These are phyloP conservation scores for Sclerotinia sclerotiorum DNA, from an alignment of 2,329 filamentous ascomycete species.

Conservation along the genomic window DNA sequence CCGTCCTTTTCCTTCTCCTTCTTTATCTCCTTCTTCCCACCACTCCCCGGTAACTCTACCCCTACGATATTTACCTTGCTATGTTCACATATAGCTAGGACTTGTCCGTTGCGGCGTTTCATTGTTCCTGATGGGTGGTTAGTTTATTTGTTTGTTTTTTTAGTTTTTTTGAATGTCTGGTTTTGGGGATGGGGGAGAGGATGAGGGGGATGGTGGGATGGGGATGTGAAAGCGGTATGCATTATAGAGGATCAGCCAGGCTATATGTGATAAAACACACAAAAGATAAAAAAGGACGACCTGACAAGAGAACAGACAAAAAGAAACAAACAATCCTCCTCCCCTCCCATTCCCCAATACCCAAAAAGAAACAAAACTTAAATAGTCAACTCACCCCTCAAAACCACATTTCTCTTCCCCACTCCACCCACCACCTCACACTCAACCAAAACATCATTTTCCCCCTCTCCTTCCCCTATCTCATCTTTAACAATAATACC, in stretches of 20 bases:
- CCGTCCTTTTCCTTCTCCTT: background rate
- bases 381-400: conserved; percentile 4
- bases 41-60: background rate
- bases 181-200: background rate
- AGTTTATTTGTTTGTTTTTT: background rate
- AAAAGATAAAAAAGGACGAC: too few species aligned
- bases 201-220: background rate
- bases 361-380: too few species aligned
- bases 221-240: too few species aligned
- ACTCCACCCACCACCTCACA: conserved; percentile 1
- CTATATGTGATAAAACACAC: too few species aligned
- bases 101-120: conserved; percentile 4
- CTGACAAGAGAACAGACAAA: background rate
- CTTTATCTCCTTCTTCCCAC: too few species aligned
- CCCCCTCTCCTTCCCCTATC: background rate
- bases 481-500: background rate
- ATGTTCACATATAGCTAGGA: conserved; percentile 8
- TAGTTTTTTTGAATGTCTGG: background rate
- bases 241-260: too few species aligned
- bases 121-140: background rate
- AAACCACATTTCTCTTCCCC: conserved; percentile 14
- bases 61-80: conserved; percentile 2
- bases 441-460: background rate
- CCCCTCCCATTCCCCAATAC: too few species aligned
- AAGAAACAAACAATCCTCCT: background rate